Base-by-base conservation (phyloP, 202 grass and related monocot genomes). In the Setaria viridis region DNA sequence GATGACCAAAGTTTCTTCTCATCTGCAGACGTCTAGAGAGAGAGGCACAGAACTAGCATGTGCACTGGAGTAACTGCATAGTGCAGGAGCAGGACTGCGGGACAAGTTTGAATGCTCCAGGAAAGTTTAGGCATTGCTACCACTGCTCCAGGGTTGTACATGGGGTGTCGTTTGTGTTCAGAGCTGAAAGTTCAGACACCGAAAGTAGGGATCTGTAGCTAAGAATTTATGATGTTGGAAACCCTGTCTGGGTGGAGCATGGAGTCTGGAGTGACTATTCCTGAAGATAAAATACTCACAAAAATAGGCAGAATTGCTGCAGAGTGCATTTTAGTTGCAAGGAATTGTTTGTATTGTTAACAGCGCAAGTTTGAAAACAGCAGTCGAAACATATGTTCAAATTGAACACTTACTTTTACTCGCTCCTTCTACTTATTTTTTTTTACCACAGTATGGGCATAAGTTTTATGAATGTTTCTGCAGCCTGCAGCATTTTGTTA, bases 31-130 rank as follows among this genome's bases (percentile, higher is more conserved):
- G 62, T 15, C 25, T 49, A 57, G 32, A 82, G n/a, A 60, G 32
- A 34, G 54, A 76, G 13, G 29, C 62, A 19, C 62, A 70, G 62
- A 41, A 70, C 29, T 42, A 70, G 79, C 53, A 82, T 69, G 41
- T 51, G 37, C 43, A 5, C 15, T 20, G 50, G 7, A 62, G 32
- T 30, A 6, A 58, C 64, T 60, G 20, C 65, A 46, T 13, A 60
- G 13, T 63, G 34, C 74, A 64, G 54, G 11, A 45, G 43, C 39
- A 87, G 6, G 32, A 70, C 41, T 25, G 25, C 25, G 25, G 25
- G 25, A 25, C 25, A 20, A 76, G 53, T 15, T 57, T 70, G 29
- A 30, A 50, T 76, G 39, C 42, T 12, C 14, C 33, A 21, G 25
- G 55, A 9, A 86, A 70, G 11, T 30, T 30, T 10, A 62, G 21